phyloP scores from a whole-genome alignment of 2,329 filamentous ascomycete genomes.

The Aspergillus fijiensis region DNA sequence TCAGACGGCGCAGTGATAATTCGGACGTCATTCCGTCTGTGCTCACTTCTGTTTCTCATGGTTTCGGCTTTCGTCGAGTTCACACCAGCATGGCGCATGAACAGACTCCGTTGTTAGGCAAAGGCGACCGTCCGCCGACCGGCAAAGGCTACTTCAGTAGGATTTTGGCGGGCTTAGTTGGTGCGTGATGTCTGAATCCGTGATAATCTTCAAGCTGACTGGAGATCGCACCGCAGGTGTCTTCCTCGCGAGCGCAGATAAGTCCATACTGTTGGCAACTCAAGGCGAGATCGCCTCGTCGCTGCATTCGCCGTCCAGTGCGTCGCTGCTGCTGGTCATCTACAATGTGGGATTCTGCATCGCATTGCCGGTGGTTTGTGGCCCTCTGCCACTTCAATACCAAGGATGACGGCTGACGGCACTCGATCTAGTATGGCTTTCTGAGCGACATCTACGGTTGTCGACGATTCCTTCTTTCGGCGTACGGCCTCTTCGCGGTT shows the following conservation, averaged over 20 bases:
- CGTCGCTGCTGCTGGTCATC: neutral
- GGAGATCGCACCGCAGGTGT: neutral
- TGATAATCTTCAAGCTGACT: too few species aligned
- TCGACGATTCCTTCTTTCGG: neutral
- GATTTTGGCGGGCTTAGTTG: neutral
- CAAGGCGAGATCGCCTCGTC: neutral
- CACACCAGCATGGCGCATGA: neutral
- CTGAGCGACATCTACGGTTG: neutral
- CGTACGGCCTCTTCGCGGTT: neutral
- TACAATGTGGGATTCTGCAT: neutral
- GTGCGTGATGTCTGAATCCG: neutral
- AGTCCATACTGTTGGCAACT: neutral
- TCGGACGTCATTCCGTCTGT: neutral
- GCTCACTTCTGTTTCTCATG: neutral
- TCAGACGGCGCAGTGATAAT: neutral
- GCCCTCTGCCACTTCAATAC: too few species aligned
- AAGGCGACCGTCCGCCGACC: neutral
- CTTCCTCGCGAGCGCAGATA: neutral
- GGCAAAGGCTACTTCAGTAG: neutral
- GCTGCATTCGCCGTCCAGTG: neutral
- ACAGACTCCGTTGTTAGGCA: neutral
- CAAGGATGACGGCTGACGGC: neutral
- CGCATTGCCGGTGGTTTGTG: neutral
- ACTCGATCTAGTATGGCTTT: neutral
- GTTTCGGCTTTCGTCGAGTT: neutral